These are phyloP conservation scores for Chlamydomonas schloesseri DNA, from an alignment of 139 green algal genomes.

Conservation along the genomic window DNA sequence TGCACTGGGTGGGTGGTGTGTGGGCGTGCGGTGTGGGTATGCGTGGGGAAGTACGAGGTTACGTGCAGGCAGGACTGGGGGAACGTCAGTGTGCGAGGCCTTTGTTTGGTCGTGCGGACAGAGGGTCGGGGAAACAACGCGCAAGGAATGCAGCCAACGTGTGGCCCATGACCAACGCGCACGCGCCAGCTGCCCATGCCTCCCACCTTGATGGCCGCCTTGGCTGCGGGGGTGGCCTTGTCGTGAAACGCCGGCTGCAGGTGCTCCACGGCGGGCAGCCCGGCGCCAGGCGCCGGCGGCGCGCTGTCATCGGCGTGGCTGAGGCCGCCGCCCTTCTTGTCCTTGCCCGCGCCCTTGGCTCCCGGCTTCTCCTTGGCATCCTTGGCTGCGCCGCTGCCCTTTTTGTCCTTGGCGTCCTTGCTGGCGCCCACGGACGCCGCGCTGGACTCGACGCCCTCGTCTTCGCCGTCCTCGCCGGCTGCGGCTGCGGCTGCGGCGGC, in stretches of 20 bases:
- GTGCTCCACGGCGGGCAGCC: not conserved
- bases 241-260: conserved; percentile 33
- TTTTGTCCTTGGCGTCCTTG: not conserved
- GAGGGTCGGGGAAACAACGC: too few species aligned
- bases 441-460: not conserved
- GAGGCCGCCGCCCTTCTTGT: not conserved
- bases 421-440: not conserved
- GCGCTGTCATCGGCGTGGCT: not conserved
- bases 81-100: too few species aligned
- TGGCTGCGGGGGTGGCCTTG: conserved; percentile 4
- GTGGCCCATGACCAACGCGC: too few species aligned
- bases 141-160: too few species aligned
- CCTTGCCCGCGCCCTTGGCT: not conserved
- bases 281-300: not conserved
- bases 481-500: not conserved
- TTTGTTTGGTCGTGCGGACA: too few species aligned
- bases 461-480: not conserved
- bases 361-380: not conserved
- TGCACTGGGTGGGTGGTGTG: too few species aligned
- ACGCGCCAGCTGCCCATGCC: too few species aligned
- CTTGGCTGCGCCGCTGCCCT: too few species aligned
- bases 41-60: too few species aligned
- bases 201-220: conserved; percentile 30
- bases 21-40: too few species aligned
- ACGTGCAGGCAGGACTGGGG: too few species aligned